These are phyloP conservation scores for Ceratocystis variospora DNA, from an alignment of 2,329 filamentous ascomycete species.

Conservation along the genomic window DNA sequence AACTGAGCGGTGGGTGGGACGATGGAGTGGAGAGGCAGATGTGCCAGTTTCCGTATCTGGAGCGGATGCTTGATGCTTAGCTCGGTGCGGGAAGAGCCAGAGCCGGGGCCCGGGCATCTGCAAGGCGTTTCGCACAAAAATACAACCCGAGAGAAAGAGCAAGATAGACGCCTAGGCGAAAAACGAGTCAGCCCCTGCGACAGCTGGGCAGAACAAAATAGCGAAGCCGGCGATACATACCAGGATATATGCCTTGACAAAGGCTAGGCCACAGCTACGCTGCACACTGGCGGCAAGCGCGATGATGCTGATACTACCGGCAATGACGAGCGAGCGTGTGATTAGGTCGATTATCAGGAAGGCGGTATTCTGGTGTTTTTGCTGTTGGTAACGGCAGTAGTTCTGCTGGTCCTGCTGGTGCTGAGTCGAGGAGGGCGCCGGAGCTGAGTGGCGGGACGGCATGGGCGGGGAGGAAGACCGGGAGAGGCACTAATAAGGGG, in stretches of 20 bases:
- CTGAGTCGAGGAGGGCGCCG: background rate
- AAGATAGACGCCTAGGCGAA: background rate
- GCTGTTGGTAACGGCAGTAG: too few species aligned
- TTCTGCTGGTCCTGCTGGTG: background rate
- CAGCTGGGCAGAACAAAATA: background rate
- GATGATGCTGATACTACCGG: constrained; percentile 4
- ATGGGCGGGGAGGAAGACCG: background rate
- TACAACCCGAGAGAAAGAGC: background rate
- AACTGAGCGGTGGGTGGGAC: background rate
- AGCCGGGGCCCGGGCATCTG: background rate
- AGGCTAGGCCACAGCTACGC: background rate
- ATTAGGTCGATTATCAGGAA: constrained; percentile 10
- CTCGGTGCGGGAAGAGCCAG: background rate
- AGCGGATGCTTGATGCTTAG: background rate
- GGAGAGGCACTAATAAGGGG: background rate
- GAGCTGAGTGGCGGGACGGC: background rate
- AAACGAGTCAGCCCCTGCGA: background rate
- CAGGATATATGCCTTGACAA: constrained; percentile 9
- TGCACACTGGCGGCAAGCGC: constrained; percentile 5
- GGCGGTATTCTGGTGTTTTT: background rate
- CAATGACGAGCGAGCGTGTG: constrained; percentile 9
- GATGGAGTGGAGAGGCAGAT: background rate
- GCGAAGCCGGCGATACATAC: constrained; percentile 1
- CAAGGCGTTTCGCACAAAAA: constrained; percentile 1
- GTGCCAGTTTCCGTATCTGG: background rate